Percentiles rank a stretch among this genome's conserved stretches.
Conservation (phyloP, 352 stramenopile genomes). For the Pythium phragmiticola region DNA sequence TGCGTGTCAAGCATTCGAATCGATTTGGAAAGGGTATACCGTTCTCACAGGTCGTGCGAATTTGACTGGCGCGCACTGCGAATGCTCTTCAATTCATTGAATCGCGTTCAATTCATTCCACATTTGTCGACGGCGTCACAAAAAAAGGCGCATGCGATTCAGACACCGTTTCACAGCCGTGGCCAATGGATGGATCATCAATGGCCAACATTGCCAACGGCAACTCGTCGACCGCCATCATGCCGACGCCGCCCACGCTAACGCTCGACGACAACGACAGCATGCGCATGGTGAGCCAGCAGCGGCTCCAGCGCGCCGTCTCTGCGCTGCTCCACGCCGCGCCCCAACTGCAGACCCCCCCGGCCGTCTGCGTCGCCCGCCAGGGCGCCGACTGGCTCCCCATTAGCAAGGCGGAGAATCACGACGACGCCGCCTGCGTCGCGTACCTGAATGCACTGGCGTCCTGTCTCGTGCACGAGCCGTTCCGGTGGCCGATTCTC, state of each 20-base stretch:
- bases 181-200: conserved; percentile 16
- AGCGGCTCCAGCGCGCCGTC: conserved; percentile 31
- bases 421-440: conserved; percentile 20
- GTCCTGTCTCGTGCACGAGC: conserved; percentile 46
- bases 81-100: conserved; percentile 30
- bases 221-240: conserved; percentile 1
- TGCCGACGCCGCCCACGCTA: not conserved
- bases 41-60: not conserved
- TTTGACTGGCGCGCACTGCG: conserved; percentile 27
- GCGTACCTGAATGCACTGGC: conserved; percentile 55
- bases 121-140: conserved; percentile 1
- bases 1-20: conserved; percentile 25
- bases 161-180: conserved; percentile 31
- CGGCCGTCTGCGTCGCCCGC: conserved; percentile 35
- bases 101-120: conserved; percentile 30
- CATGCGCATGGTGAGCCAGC: conserved; percentile 32
- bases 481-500: conserved; percentile 47
- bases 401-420: conserved; percentile 9
- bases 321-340: conserved; percentile 23
- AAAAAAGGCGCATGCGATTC: conserved; percentile 1
- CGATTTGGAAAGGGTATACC: conserved; percentile 18
- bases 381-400: conserved; percentile 16
- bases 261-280: conserved; percentile 11
- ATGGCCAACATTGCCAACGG: conserved; percentile 2
- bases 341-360: conserved; percentile 35